Evolutionary conservation across 352 stramenopile genomes (phyloP).

Genomic region (Phytophthora pluvialis): DNA sequence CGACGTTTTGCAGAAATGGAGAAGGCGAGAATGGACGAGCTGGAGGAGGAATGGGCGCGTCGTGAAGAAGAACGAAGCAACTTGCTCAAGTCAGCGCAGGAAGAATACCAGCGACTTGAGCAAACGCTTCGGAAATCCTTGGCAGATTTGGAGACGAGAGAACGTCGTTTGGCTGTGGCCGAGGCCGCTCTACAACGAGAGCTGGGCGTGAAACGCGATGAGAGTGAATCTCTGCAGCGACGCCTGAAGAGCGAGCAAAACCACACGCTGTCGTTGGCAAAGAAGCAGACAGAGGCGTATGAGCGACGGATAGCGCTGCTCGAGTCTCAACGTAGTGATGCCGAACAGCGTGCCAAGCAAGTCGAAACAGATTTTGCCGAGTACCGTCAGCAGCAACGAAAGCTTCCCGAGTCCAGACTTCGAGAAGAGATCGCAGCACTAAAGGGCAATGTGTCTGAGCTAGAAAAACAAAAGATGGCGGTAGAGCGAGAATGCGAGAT

Average conservation of each 20-base stretch:
- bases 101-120: conserved; percentile 77
- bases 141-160: conserved; percentile 59
- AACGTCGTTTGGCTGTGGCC: conserved; percentile 60
- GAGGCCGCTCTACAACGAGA: conserved; percentile 65
- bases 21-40: conserved; percentile 71
- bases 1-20: conserved; percentile 57
- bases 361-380: conserved; percentile 76
- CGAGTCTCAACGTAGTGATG: conserved; percentile 49
- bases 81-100: conserved; percentile 56
- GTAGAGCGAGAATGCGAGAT: conserved; percentile 47
- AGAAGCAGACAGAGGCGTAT: conserved; percentile 61
- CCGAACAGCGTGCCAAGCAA: conserved; percentile 56
- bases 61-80: conserved; percentile 75
- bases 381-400: conserved; percentile 76
- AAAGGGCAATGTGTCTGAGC: conserved; percentile 55
- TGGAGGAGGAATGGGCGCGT: conserved; percentile 82
- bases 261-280: conserved; percentile 55
- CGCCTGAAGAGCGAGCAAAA: conserved; percentile 70
- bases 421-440: conserved; percentile 75
- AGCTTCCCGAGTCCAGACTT: conserved; percentile 69
- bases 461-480: conserved; percentile 67
- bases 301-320: conserved; percentile 52
- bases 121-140: conserved; percentile 62
- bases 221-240: conserved; percentile 61
- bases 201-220: conserved; percentile 57